These are phyloP conservation scores for Salix arbutifolia DNA, from an alignment of 345 rosid genomes.

Conservation along the genomic window DNA sequence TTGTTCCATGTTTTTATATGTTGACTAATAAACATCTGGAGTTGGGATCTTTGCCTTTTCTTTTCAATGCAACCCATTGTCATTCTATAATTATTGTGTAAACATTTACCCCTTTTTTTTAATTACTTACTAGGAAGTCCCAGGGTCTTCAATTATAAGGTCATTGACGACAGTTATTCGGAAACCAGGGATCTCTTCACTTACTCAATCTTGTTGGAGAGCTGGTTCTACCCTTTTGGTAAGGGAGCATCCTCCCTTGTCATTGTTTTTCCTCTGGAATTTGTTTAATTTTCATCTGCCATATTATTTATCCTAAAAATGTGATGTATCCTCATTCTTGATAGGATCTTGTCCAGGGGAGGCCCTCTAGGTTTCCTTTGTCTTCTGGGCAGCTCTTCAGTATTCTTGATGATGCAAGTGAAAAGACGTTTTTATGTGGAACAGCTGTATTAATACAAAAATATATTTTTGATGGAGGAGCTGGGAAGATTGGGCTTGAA, in stretches of 20 bases:
- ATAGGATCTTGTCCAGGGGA: slow-evolving; percentile 79
- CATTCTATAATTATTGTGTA: not conserved
- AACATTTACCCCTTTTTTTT: not conserved
- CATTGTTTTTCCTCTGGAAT: slow-evolving; percentile 7
- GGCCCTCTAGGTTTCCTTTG: slow-evolving; percentile 63
- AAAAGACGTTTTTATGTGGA: slow-evolving; percentile 72
- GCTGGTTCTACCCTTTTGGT: slow-evolving; percentile 91
- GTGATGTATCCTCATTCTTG: slow-evolving; percentile 16
- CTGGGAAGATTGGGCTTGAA: slow-evolving; percentile 73
- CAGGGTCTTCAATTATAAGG: slow-evolving; percentile 59
- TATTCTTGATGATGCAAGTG: slow-evolving; percentile 96
- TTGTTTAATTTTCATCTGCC: not conserved
- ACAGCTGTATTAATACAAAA: slow-evolving; percentile 71
- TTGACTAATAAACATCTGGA: not conserved
- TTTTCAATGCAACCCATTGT: not conserved
- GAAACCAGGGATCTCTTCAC: slow-evolving; percentile 60
- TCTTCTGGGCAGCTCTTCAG: slow-evolving; percentile 70
- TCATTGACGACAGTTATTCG: slow-evolving; percentile 54
- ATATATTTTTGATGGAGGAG: slow-evolving; percentile 85
- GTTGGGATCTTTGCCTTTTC: not conserved
- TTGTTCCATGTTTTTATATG: not conserved
- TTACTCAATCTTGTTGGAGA: slow-evolving; percentile 65
- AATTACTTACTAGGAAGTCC: slow-evolving; percentile 49
- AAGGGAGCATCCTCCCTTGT: slow-evolving; percentile 20
- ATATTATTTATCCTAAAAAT: not conserved